Percentiles rank a stretch among this genome's conserved stretches.
These are phyloP conservation scores for Solioccasus polychromus DNA, from an alignment of 768 basidiomycete species.

Conservation along the genomic window DNA sequence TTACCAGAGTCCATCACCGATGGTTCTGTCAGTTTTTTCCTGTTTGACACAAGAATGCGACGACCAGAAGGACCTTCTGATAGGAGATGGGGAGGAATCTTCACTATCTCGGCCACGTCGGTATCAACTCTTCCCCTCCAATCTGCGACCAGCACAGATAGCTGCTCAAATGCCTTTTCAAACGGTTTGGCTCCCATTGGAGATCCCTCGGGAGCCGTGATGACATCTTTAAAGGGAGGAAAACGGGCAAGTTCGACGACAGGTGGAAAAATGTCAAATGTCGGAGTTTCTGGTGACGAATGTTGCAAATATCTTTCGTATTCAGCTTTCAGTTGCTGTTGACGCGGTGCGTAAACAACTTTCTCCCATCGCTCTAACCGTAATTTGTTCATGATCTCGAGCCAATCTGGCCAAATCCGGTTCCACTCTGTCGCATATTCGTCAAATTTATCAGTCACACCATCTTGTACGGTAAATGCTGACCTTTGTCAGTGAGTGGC, in stretches of 20 bases:
- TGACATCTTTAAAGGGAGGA: constrained; percentile 4
- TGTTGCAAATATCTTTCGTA: background rate
- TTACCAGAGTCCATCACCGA: background rate
- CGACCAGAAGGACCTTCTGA: background rate
- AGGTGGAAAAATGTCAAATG: constrained; percentile 1
- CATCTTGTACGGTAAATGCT: background rate
- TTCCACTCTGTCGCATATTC: constrained; percentile 2
- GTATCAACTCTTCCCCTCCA: background rate
- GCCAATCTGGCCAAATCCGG: background rate
- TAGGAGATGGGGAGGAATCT: background rate
- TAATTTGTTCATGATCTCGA: background rate
- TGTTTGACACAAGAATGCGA: no score
- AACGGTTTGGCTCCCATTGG: background rate
- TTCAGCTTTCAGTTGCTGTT: background rate
- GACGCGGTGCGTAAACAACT: constrained; percentile 1
- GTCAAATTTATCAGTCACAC: background rate
- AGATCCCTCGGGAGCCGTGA: background rate
- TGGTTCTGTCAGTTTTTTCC: background rate
- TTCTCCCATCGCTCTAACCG: background rate
- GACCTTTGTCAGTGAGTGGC: constrained; percentile 12
- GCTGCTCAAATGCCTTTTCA: background rate
- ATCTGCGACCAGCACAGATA: background rate
- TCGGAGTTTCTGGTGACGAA: background rate
- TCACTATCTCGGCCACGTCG: background rate
- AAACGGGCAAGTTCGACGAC: constrained; percentile 5